A percentile compares a stretch with the other conserved stretches of the same genome.
phyloP scores from a whole-genome alignment of 495 filamentous ascomycete species.

The Cryomyces antarcticus region DNA sequence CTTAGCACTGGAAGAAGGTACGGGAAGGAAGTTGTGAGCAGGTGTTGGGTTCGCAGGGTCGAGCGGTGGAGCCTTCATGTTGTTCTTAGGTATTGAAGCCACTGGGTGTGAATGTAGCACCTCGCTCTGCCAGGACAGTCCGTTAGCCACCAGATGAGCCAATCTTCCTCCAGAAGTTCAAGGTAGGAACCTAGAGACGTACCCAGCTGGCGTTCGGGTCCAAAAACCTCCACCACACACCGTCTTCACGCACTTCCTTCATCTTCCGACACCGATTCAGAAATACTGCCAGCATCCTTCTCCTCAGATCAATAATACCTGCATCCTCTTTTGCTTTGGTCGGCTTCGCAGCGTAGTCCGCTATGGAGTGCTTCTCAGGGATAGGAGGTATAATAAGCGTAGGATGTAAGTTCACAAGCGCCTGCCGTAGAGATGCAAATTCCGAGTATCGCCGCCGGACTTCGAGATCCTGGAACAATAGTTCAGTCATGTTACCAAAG shows the following conservation, averaged over 20 bases:
- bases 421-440: slow-evolving; percentile 79
- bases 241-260: slow-evolving; percentile 84
- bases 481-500: slow-evolving; percentile 3
- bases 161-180: slow-evolving; percentile 14
- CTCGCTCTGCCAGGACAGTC: slow-evolving; percentile 42
- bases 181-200: slow-evolving; percentile 12
- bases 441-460: slow-evolving; percentile 91
- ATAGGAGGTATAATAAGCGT: slow-evolving; percentile 92
- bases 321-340: slow-evolving; percentile 95
- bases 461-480: slow-evolving; percentile 54
- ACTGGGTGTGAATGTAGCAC: slow-evolving; percentile 79
- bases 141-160: not conserved
- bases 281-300: slow-evolving; percentile 90
- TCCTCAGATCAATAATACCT: slow-evolving; percentile 84
- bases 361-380: slow-evolving; percentile 95
- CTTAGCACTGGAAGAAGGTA: slow-evolving; percentile 69
- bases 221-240: slow-evolving; percentile 91
- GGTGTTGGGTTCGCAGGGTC: slow-evolving; percentile 77
- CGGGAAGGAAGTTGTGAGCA: slow-evolving; percentile 73
- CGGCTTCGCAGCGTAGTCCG: slow-evolving; percentile 92
- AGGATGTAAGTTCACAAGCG: slow-evolving; percentile 74
- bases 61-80: slow-evolving; percentile 79
- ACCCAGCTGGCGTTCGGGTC: slow-evolving; percentile 99
- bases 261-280: slow-evolving; percentile 80
- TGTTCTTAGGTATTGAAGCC: slow-evolving; percentile 77